Conservation (phyloP, 140 eudicot species). For the Flaveria floridana region DNA sequence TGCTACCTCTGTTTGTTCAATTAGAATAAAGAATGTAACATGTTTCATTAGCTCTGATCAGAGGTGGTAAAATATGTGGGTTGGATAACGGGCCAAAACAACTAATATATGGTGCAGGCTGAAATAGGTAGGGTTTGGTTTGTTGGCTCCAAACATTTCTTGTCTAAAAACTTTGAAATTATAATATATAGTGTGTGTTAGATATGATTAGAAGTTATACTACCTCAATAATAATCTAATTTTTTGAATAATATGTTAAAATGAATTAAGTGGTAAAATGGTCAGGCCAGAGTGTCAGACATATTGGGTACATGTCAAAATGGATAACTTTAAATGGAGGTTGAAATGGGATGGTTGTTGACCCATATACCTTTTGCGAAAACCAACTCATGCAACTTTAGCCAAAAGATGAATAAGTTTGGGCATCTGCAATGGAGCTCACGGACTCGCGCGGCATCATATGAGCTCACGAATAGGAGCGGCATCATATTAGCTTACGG, state of each 20-base stretch:
- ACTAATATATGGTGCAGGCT: not conserved
- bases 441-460: too few species aligned
- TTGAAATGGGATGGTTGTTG: too few species aligned
- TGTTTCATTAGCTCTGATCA: not conserved
- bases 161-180: not conserved
- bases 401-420: too few species aligned
- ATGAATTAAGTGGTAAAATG: not conserved
- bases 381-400: too few species aligned
- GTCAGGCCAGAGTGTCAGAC: not conserved
- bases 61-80: not conserved
- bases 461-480: too few species aligned
- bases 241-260: not conserved
- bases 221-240: not conserved
- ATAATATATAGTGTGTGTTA: not conserved
- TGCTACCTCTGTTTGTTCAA: not conserved
- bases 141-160: not conserved
- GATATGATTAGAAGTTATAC: not conserved
- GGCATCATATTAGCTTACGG: too few species aligned
- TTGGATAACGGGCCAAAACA: not conserved
- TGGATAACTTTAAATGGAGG: not conserved
- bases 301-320: not conserved
- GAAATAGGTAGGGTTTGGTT: not conserved
- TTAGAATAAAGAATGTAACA: not conserved
- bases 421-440: too few species aligned
- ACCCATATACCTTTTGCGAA: not conserved